These are phyloP conservation scores for Candida corydali DNA, from an alignment of 805 yeast species.

Conservation along the genomic window DNA sequence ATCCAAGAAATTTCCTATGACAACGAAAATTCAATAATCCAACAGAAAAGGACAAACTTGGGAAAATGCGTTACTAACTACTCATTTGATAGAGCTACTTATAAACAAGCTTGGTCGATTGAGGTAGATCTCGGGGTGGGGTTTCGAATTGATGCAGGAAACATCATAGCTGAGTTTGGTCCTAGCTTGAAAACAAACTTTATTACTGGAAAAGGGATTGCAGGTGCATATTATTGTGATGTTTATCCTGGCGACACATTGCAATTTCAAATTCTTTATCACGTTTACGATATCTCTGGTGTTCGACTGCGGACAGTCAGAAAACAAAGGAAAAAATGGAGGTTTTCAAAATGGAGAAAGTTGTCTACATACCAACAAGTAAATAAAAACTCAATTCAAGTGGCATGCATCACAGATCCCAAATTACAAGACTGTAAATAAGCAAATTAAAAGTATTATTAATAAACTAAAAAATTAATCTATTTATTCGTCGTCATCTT, in stretches of 20 bases:
- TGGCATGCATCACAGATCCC: slow-evolving; percentile 10
- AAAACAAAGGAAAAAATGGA: slow-evolving; percentile 3
- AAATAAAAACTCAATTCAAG: slow-evolving; percentile 4
- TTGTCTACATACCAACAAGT: not conserved
- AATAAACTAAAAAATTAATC: too few relatives aligned
- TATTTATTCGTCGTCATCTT: slow-evolving; percentile 25
- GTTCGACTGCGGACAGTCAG: slow-evolving; percentile 5
- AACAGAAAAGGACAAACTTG: slow-evolving; percentile 1
- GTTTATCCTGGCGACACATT: slow-evolving; percentile 6
- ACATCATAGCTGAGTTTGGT: slow-evolving; percentile 4
- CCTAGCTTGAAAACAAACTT: slow-evolving; percentile 5
- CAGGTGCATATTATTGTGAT: slow-evolving; percentile 8
- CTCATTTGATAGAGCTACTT: slow-evolving; percentile 8
- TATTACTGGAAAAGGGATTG: not conserved
- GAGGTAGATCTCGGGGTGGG: slow-evolving; percentile 6
- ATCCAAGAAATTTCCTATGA: not conserved
- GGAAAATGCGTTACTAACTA: slow-evolving; percentile 9
- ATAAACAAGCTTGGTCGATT: slow-evolving; percentile 9
- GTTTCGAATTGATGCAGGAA: slow-evolving; percentile 5
- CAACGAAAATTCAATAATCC: not conserved
- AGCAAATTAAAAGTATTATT: too few relatives aligned
- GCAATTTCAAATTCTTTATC: slow-evolving; percentile 8
- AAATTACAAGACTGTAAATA: not conserved
- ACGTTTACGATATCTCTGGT: slow-evolving; percentile 5
- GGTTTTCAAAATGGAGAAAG: slow-evolving; percentile 4